These are phyloP conservation scores for Elsinoe arachidis DNA, from an alignment of 2,329 filamentous ascomycete genomes.

Conservation along the genomic window DNA sequence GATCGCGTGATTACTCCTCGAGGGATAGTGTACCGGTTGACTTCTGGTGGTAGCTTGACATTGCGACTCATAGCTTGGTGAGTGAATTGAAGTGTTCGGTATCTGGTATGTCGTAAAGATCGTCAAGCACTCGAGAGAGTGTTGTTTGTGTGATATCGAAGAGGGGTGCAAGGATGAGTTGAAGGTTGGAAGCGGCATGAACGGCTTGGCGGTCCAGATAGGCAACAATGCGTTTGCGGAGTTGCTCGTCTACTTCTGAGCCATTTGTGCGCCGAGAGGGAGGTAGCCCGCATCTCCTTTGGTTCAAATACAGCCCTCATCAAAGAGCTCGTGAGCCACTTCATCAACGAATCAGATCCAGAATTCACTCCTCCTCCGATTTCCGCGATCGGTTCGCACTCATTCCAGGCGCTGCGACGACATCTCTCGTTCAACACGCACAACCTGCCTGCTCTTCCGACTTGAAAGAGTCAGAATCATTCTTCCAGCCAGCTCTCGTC, in stretches of 20 bases:
- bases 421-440: background rate
- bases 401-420: constrained; percentile 9
- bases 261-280: background rate
- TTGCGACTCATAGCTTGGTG: constrained; percentile 82
- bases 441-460: background rate
- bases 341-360: constrained; percentile 6
- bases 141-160: background rate
- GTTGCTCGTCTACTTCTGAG: background rate
- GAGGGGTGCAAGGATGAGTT: background rate
- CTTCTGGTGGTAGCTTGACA: constrained; percentile 97
- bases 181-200: background rate
- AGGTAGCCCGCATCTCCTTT: background rate
- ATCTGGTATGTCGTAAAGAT: background rate
- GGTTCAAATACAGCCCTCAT: background rate
- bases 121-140: constrained; percentile 9
- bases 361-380: constrained; percentile 6
- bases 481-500: background rate
- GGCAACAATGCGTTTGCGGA: background rate
- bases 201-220: background rate
- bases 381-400: constrained; percentile 11
- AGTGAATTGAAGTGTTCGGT: background rate
- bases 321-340: no score
- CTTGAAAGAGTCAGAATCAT: background rate
- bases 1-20: constrained; percentile 10
- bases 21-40: constrained; percentile 65